Evolutionary conservation across 202 grass and related monocot genomes (phyloP).

Genomic region (Schoenoplectus triqueter): DNA sequence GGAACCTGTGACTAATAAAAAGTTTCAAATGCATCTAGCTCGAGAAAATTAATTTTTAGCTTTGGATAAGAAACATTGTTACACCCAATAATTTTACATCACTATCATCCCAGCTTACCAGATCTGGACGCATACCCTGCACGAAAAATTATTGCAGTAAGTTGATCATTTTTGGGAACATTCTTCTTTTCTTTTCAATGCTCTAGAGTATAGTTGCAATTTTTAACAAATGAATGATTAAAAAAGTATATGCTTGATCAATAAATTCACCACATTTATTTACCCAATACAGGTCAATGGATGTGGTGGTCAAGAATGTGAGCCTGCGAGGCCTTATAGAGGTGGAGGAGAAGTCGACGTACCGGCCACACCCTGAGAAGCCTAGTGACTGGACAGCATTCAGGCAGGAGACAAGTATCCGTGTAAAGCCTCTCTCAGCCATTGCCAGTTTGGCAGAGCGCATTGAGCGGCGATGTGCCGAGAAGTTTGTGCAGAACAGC

Average conservation of each 20-base stretch:
- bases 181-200: not conserved
- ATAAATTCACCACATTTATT: not conserved
- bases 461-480: conserved; percentile 72
- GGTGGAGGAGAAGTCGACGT: conserved; percentile 75
- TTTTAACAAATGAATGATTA: not conserved
- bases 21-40: too few species aligned
- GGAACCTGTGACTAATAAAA: too few species aligned
- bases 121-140: not conserved
- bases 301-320: conserved; percentile 76
- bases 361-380: conserved; percentile 71
- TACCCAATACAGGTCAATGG: conserved; percentile 54
- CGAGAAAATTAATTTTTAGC: too few species aligned
- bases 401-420: conserved; percentile 84
- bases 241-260: not conserved
- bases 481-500: conserved; percentile 77
- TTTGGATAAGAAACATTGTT: too few species aligned
- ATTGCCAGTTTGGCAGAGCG: conserved; percentile 84
- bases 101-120: too few species aligned
- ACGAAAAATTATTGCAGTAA: not conserved
- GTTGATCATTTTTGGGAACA: not conserved
- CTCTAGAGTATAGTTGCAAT: not conserved
- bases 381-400: conserved; percentile 75
- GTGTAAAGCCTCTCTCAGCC: conserved; percentile 72
- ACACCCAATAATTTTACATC: too few species aligned
- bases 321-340: conserved; percentile 69